Base-by-base conservation (phyloP, 306 rosid species). In the apple (Malus domestica) region DNA sequence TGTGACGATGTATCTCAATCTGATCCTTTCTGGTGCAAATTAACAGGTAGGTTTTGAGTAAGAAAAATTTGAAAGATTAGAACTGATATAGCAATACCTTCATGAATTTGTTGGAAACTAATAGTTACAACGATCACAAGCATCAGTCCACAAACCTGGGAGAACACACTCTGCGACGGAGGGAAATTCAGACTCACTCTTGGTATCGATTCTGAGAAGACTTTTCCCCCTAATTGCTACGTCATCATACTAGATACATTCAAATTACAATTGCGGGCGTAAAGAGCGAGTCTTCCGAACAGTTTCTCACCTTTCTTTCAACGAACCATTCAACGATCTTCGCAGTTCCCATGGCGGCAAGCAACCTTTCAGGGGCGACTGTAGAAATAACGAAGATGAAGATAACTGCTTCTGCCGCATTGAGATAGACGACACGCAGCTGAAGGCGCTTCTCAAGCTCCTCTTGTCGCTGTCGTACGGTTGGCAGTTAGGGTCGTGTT, bases 331-430 rank as follows among this genome's bases (percentile, higher is more conserved):
- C 79, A 60, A 76, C n/a, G 98, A 87, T 85, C 89, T 89, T 82
- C 91, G 87, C 66, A 87, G 70, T 70, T 95, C 99, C 93, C 90
- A 95, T 4, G 96, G 85, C 1, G 96, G 90, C 58, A 93, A 83
- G 71, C 96, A 93, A 8, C 97, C 97, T 81, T 88, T 90, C 70
- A 86, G 62, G n/a, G 99, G 99, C 29, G 99, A 95, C 80, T 89
- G 97, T 68, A 95, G 89, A 87, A 90, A 89, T 74, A 92, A 72
- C 32, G 99, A 95, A 62, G 93, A 89, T 1, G 93, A 88, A 2
- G 97, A 92, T 58, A 92, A 70, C 67, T 95, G 99, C 93, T 87
- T 92, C 86, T 95, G 99, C 68, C 97, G 88, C 97, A 79, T 88
- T 30, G 97, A 95, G 82, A 95, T 90, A 1, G 99, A 90, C 10